A percentile compares a stretch with the other conserved stretches of the same genome.
Conservation (phyloP, 352 stramenopile genomes). For the Globisporangium okanoganense region DNA sequence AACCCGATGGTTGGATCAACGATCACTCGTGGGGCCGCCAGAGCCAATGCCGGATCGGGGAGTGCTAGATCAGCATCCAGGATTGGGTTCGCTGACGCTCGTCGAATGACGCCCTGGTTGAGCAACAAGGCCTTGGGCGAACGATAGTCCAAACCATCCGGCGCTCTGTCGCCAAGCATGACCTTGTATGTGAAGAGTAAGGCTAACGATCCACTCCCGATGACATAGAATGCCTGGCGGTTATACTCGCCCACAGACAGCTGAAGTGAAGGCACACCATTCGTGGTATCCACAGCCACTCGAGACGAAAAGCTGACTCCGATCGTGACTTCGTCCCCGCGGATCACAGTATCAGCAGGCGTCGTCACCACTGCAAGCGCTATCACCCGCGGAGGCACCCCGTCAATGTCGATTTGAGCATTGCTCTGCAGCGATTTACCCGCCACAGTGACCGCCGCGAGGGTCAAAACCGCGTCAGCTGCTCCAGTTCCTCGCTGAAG, state of each 20-base stretch:
- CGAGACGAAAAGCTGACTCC: slow-evolving; percentile 60
- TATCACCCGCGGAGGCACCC: slow-evolving; percentile 38
- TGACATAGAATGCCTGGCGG: slow-evolving; percentile 56
- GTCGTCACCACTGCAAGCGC: slow-evolving; percentile 33
- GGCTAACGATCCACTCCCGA: slow-evolving; percentile 40
- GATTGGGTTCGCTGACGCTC: slow-evolving; percentile 38
- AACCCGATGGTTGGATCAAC: slow-evolving; percentile 43
- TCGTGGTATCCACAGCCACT: slow-evolving; percentile 50
- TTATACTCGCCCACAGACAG: slow-evolving; percentile 60
- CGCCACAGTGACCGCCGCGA: slow-evolving; percentile 29
- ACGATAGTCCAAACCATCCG: slow-evolving; percentile 48
- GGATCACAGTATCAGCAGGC: slow-evolving; percentile 35
- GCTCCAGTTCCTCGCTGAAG: slow-evolving; percentile 20
- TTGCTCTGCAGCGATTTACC: slow-evolving; percentile 45
- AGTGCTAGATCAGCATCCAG: slow-evolving; percentile 59
- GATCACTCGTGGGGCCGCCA: slow-evolving; percentile 41
- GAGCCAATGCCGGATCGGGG: slow-evolving; percentile 28
- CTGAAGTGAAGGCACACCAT: slow-evolving; percentile 49
- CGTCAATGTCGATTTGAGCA: slow-evolving; percentile 51
- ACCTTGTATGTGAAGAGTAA: slow-evolving; percentile 69
- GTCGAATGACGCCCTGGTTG: slow-evolving; percentile 60
- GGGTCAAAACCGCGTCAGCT: slow-evolving; percentile 29
- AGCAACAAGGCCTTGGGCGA: slow-evolving; percentile 41
- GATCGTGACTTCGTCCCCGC: slow-evolving; percentile 42
- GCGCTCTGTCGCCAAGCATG: slow-evolving; percentile 48